phyloP scores from a whole-genome alignment of 345 rosid species.

The Barbarea vulgaris region DNA sequence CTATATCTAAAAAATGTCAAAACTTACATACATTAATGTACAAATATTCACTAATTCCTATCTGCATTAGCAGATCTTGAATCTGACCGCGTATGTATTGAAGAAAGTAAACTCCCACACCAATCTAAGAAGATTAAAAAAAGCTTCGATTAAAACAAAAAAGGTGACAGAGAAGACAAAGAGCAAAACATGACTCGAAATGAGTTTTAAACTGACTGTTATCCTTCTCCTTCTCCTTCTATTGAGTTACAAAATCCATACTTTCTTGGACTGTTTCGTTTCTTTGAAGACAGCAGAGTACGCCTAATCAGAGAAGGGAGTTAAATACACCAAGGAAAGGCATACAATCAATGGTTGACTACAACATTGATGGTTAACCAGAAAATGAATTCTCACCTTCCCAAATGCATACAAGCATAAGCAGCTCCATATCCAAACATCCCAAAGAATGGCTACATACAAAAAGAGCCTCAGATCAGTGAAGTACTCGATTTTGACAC shows the following conservation, averaged over 20 bases:
- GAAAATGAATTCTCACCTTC: conserved; percentile 17
- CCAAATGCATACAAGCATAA: conserved; percentile 32
- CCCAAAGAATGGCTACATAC: conserved; percentile 35
- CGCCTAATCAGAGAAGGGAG: conserved; percentile 40
- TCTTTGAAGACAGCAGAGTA: conserved; percentile 68
- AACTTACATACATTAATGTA: too few species aligned
- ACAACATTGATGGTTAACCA: neutral
- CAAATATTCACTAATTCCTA: too few species aligned
- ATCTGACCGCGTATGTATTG: too few species aligned
- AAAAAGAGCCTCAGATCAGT: conserved; percentile 21
- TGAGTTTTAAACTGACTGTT: conserved; percentile 23
- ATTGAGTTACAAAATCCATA: conserved; percentile 50
- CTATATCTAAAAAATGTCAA: too few species aligned
- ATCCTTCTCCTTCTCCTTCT: conserved; percentile 58
- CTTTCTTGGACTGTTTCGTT: conserved; percentile 57
- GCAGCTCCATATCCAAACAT: conserved; percentile 40
- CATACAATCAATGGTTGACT: neutral
- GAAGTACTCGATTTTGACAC: neutral
- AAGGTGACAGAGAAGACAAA: too few species aligned
- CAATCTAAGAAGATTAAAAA: too few species aligned
- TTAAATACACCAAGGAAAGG: neutral
- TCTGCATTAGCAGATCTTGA: too few species aligned
- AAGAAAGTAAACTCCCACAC: too few species aligned
- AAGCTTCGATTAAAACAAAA: too few species aligned
- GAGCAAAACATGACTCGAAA: neutral